Conservation (phyloP, 2,329 filamentous ascomycete species). For the Pseudofabraea citricarpa region DNA sequence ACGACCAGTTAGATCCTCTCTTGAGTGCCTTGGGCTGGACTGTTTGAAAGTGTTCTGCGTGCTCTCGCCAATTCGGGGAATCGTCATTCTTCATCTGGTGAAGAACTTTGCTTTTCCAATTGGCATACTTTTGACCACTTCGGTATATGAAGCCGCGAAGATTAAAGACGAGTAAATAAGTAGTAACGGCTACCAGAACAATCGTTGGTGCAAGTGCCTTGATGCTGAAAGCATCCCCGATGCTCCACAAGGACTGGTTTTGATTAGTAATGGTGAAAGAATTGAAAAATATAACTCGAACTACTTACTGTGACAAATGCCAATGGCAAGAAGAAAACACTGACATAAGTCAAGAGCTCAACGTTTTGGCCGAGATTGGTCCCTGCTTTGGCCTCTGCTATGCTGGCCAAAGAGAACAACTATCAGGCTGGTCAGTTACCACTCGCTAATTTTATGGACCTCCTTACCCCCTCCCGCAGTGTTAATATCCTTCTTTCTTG, state of each 20-base stretch:
- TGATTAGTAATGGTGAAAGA: background rate
- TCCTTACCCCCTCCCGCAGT: background rate
- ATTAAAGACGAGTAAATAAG: constrained; percentile 5
- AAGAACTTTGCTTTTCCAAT: background rate
- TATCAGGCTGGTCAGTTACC: background rate
- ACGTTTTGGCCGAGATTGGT: constrained; percentile 27
- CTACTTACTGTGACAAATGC: constrained; percentile 21
- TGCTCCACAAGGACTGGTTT: constrained; percentile 5
- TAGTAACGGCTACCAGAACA: background rate
- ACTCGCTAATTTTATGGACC: background rate
- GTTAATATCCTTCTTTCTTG: background rate
- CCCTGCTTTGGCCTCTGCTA: background rate
- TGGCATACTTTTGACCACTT: background rate
- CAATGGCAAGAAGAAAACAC: constrained; percentile 31
- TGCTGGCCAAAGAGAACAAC: background rate
- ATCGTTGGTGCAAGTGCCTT: background rate
- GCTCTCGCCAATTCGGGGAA: background rate
- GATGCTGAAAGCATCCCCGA: background rate
- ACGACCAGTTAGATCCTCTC: background rate
- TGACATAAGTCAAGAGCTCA: constrained; percentile 31
- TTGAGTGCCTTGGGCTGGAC: background rate
- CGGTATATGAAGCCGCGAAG: background rate
- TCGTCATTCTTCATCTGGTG: background rate
- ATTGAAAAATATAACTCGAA: background rate
- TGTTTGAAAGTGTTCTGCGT: background rate